Evolutionary conservation across 345 rosid genomes (phyloP).

Genomic region (Eucalyptus fibrosa): DNA sequence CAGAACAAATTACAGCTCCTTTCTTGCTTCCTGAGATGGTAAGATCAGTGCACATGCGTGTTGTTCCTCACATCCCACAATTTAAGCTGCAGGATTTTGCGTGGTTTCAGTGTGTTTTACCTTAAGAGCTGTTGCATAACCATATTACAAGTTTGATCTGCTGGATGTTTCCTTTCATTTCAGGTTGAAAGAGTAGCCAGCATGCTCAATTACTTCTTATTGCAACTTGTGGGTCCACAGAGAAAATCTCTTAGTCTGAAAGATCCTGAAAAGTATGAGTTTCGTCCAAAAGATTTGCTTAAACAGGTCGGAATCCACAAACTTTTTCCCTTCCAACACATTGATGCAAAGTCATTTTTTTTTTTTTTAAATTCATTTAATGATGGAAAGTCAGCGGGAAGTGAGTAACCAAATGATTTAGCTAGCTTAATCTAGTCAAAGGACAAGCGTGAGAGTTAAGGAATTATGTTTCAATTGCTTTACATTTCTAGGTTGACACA

Average conservation of each 20-base stretch:
- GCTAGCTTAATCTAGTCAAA: background rate
- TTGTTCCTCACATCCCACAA: background rate
- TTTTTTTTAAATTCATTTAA: background rate
- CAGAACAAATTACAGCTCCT: slow-evolving; percentile 91
- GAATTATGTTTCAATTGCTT: background rate
- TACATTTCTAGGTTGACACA: background rate
- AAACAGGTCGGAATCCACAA: slow-evolving; percentile 54
- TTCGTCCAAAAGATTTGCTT: slow-evolving; percentile 89
- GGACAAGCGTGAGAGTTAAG: background rate
- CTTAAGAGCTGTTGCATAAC: background rate
- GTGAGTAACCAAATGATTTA: background rate
- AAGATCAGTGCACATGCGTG: background rate
- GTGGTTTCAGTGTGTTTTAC: background rate
- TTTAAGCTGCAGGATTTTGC: background rate
- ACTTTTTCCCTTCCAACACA: background rate
- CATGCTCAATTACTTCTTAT: slow-evolving; percentile 93
- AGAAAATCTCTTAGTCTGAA: slow-evolving; percentile 81
- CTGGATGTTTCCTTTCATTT: background rate
- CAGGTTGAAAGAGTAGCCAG: slow-evolving; percentile 96
- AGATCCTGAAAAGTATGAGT: slow-evolving; percentile 96
- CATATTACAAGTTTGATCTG: background rate
- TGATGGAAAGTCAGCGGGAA: background rate
- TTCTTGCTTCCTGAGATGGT: slow-evolving; percentile 99
- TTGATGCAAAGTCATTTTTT: background rate
- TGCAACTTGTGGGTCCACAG: slow-evolving; percentile 97